These are phyloP conservation scores for Metarhizium brunneum DNA, from an alignment of 2,329 filamentous ascomycete genomes.

Conservation along the genomic window DNA sequence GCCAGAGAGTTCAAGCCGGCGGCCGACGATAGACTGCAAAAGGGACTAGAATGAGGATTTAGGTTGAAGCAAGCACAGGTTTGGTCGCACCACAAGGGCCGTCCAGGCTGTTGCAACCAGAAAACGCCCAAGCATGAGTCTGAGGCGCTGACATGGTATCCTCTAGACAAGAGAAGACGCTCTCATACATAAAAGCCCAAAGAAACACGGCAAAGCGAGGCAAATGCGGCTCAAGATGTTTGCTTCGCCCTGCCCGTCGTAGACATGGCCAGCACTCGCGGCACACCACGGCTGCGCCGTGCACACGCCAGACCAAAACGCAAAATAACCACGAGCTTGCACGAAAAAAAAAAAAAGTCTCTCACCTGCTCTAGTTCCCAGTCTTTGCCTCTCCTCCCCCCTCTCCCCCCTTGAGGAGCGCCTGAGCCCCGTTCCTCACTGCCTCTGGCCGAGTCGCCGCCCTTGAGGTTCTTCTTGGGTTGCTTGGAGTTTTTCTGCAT, in stretches of 20 bases:
- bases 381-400: conserved; percentile 66
- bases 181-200: too few species aligned
- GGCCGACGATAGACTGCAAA: neutral
- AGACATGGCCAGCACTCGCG: neutral
- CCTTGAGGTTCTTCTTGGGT: conserved; percentile 35
- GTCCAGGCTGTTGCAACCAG: neutral
- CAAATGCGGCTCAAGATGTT: neutral
- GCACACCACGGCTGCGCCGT: neutral
- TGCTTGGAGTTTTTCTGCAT: conserved; percentile 45
- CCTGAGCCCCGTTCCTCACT: conserved; percentile 68
- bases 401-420: conserved; percentile 52
- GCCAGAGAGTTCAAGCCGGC: neutral
- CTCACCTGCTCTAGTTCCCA: conserved; percentile 76
- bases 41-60: conserved; percentile 4
- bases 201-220: conserved; percentile 6
- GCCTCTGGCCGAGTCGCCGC: conserved; percentile 48
- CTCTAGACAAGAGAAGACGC: too few species aligned
- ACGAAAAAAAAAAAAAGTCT: conserved; percentile 8
- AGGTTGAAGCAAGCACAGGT: neutral
- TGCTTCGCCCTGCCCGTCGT: neutral
- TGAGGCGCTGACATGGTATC: too few species aligned
- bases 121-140: neutral
- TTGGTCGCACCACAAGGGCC: neutral
- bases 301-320: neutral
- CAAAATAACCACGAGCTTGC: neutral